Base-by-base conservation (phyloP, 1,284 basidiomycete species). In the Fomitopsis palustris region DNA sequence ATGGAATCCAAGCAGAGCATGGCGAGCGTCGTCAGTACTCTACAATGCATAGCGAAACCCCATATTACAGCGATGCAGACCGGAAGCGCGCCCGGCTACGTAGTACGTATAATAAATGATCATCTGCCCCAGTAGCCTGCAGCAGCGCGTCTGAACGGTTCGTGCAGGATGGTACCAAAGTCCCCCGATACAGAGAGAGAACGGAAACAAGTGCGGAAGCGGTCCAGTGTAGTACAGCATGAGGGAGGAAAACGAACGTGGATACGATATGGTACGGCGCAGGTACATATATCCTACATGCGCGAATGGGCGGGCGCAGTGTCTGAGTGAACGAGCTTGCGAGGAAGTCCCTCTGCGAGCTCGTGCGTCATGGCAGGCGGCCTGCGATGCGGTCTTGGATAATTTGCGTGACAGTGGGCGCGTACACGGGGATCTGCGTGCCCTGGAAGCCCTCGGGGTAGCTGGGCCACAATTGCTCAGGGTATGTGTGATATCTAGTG, bases 381-480 rank as follows among this genome's bases (percentile, higher is more conserved):
- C 76, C 76, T 9, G 77, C 80, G 41, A 86, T 71, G 49, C 81
- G 80, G 53, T 83, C 81, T 62, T 88, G 85, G 51, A 89, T 82
- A 23, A 88, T 72, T 59, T 77, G 70, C 5, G 80, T 81, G 12
- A 89, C 72, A 1, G 72, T 73, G 8, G 79, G 79, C 0, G 84
- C 84, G 62, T 86, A 74, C 1, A 88, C 87, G 0, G 89, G 89
- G 61, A 92, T 92, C n/a, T 70, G 65, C 3, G 77, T 75, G 23
- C 84, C 84, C 67, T 92, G 91, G 77, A 92, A 92, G 37, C 88
- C 89, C 25, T 91, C 85, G 1, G 89, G 90, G 65, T 92, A 92
- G 27, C 68, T 69, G 1, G 90, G 85, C 2, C 65, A 39, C 0
- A 85, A 85, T 60, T 81, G 72, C 27, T 83, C 74, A 0, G 85